phyloP scores from a whole-genome alignment of 345 rosid species.

The Citrus sp. region DNA sequence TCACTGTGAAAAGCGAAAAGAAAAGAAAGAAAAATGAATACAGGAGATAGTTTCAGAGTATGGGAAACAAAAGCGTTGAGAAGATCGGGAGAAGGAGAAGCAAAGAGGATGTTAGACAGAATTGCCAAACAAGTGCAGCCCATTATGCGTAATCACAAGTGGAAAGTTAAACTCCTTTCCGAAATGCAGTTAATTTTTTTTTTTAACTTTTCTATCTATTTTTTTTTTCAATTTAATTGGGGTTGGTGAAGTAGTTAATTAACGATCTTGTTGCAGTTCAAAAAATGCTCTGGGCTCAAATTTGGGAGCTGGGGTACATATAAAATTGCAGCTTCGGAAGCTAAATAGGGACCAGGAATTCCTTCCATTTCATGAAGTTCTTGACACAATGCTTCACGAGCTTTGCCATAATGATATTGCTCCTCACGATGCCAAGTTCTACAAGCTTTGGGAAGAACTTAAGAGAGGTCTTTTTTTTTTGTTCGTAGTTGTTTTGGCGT shows the following conservation, averaged over 20 bases:
- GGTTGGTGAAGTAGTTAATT: neutral
- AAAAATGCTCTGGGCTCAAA: conserved; percentile 71
- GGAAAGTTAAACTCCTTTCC: conserved; percentile 54
- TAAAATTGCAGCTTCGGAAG: conserved; percentile 78
- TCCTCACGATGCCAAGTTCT: conserved; percentile 84
- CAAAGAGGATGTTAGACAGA: conserved; percentile 54
- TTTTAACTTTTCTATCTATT: neutral
- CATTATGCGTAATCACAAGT: conserved; percentile 51
- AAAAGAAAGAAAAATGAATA: neutral
- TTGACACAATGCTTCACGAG: conserved; percentile 96
- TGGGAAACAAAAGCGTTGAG: conserved; percentile 76
- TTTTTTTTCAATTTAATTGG: neutral
- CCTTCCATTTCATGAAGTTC: conserved; percentile 61
- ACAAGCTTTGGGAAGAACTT: conserved; percentile 94
- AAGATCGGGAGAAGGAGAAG: conserved; percentile 65
- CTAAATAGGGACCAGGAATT: conserved; percentile 62
- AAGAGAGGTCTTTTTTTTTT: conserved; percentile 47
- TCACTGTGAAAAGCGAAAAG: too few relatives aligned
- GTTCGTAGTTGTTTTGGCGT: neutral
- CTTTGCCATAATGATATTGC: conserved; percentile 84
- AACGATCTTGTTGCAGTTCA: conserved; percentile 44
- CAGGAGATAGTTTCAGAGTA: conserved; percentile 56
- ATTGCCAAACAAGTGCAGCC: conserved; percentile 65
- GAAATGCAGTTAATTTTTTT: conserved; percentile 32
- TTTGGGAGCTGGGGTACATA: conserved; percentile 63